Percentiles rank a stretch among this genome's conserved stretches.
phyloP scores from a whole-genome alignment of 2,329 filamentous ascomycete species.

The Epichloe sp. region DNA sequence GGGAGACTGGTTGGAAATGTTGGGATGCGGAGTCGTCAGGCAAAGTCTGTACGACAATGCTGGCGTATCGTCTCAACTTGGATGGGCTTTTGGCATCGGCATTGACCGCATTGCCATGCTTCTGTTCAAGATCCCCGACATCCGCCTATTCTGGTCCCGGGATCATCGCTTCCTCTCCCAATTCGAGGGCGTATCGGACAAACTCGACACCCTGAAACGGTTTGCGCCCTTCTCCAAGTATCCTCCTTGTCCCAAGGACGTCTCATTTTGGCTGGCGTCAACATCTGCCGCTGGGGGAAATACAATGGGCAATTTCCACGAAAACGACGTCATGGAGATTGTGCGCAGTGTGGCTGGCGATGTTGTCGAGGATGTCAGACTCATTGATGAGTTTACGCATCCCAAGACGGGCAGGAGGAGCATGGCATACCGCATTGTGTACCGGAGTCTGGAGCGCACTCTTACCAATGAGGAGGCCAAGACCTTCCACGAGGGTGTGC shows the following conservation, averaged over 20 bases:
- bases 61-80: conserved; percentile 59
- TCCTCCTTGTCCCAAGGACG: conserved; percentile 79
- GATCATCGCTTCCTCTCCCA: conserved; percentile 79
- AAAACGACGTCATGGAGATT: conserved; percentile 96
- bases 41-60: conserved; percentile 72
- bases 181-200: conserved; percentile 51
- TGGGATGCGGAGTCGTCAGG: conserved; percentile 83
- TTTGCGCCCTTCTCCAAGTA: conserved; percentile 88
- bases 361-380: conserved; percentile 71
- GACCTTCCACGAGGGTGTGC: conserved; percentile 56
- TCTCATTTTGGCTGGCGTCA: conserved; percentile 72
- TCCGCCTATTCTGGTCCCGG: conserved; percentile 87
- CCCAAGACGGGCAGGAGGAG: conserved; percentile 74
- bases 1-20: conserved; percentile 88
- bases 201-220: conserved; percentile 36
- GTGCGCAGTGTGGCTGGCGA: conserved; percentile 74
- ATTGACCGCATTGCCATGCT: conserved; percentile 96
- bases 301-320: conserved; percentile 52
- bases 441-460: conserved; percentile 82
- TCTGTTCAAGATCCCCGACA: conserved; percentile 90
- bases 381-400: conserved; percentile 80
- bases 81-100: conserved; percentile 93
- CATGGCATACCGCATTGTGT: conserved; percentile 86
- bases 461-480: conserved; percentile 76
- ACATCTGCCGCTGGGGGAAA: conserved; percentile 37